Base-by-base conservation (phyloP, 805 yeast species). In the Candida nonsorbophila region DNA sequence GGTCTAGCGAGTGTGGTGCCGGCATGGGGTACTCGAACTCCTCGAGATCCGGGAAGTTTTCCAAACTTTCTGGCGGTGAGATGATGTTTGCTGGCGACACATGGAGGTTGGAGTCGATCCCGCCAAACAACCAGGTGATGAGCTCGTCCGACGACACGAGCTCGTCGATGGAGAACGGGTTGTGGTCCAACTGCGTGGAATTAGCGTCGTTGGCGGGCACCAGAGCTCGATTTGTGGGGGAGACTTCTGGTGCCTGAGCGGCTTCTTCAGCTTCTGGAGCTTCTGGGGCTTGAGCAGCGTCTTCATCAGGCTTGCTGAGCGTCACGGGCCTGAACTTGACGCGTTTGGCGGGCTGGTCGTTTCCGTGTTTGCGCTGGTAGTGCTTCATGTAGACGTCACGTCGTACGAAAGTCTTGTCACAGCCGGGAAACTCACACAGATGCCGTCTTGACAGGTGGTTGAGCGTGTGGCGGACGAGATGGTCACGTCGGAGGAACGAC, bases 121-220 rank as follows among this genome's bases (percentile, higher is more conserved):
- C 43, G n/a, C 37, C 40, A 33, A 39, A 36, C 5, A 39, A 23
- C 43, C 43, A 39, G 22, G 21, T 16, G 6, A 39, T 36, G 28
- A 39, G 20, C 28, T 36, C 40, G 21, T 38, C 35, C 3, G 40
- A 33, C 10, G 31, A 27, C n/a, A 33, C 33, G 6, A 29, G n/a
- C 2, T 33, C 37, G 9, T 32, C 28, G 6, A 32, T 32, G 5
- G 31, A 20, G n/a, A 20, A 11, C 6, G n/a, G n/a, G n/a, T n/a
- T n/a, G n/a, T n/a, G n/a, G n/a, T n/a, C n/a, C n/a, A n/a, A n/a
- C n/a, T n/a, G n/a, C n/a, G n/a, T n/a, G n/a, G n/a, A n/a, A n/a
- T n/a, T n/a, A n/a, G n/a, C n/a, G n/a, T n/a, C n/a, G n/a, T n/a
- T n/a, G n/a, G n/a, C n/a, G n/a, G n/a, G n/a, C n/a, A n/a, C n/a